These are phyloP conservation scores for Ambrosia hybrid DNA, from an alignment of 140 eudicot species.

Conservation along the genomic window DNA sequence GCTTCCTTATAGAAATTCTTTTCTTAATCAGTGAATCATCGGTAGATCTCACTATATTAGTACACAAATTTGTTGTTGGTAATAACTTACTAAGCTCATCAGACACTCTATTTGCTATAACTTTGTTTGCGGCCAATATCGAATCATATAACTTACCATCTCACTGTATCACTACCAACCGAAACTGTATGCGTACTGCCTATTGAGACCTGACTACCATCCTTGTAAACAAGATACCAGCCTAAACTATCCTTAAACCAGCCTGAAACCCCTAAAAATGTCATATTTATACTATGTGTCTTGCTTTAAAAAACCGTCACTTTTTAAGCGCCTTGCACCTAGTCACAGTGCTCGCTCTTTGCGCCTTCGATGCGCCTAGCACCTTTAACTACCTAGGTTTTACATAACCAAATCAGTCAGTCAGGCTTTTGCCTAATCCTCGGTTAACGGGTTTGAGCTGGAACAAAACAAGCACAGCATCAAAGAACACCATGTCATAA, in stretches of 20 bases:
- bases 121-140: slow-evolving; percentile 57
- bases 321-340: too few relatives aligned
- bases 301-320: too few relatives aligned
- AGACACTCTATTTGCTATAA: slow-evolving; percentile 42
- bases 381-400: neutral
- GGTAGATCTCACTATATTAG: slow-evolving; percentile 21
- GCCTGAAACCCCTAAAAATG: too few relatives aligned
- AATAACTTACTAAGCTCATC: slow-evolving; percentile 56
- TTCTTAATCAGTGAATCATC: slow-evolving; percentile 40
- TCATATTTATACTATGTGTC: too few relatives aligned
- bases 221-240: neutral
- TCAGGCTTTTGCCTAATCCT: neutral
- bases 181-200: slow-evolving; percentile 10
- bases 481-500: neutral
- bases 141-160: slow-evolving; percentile 29
- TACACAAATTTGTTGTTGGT: slow-evolving; percentile 34
- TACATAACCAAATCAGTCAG: neutral
- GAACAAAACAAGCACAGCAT: neutral
- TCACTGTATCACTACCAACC: slow-evolving; percentile 20
- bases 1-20: slow-evolving; percentile 53
- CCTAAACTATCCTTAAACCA: too few relatives aligned
- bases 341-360: too few relatives aligned
- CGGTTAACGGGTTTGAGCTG: neutral
- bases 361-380: neutral
- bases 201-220: slow-evolving; percentile 19